These are phyloP conservation scores for Xylaria hypoxylon DNA, from an alignment of 2,329 filamentous ascomycete genomes.

Conservation along the genomic window DNA sequence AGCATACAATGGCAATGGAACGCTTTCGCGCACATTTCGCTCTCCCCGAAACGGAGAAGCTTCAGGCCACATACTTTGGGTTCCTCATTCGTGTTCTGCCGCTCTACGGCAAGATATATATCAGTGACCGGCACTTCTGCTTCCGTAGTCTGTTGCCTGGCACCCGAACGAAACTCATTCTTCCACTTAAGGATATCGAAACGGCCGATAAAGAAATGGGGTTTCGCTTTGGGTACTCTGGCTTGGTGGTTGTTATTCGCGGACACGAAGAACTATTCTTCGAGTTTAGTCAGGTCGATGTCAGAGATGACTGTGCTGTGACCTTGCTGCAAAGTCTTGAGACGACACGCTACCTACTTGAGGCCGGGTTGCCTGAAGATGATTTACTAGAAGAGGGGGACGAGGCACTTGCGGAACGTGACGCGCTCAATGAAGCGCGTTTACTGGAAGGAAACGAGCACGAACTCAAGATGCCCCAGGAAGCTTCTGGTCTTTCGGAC, in stretches of 20 bases:
- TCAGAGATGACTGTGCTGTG: conserved; percentile 88
- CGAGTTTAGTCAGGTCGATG: conserved; percentile 82
- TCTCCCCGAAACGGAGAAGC: conserved; percentile 82
- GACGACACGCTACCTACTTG: conserved; percentile 74
- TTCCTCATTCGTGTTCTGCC: conserved; percentile 90
- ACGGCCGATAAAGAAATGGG: conserved; percentile 96
- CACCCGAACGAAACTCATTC: conserved; percentile 89
- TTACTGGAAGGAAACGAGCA: conserved; percentile 63
- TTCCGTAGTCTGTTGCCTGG: conserved; percentile 92
- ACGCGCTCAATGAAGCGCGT: conserved; percentile 81
- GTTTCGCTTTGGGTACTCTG: conserved; percentile 90
- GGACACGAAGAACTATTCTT: conserved; percentile 98
- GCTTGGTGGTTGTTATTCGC: conserved; percentile 90
- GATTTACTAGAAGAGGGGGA: conserved; percentile 78
- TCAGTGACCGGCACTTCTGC: conserved; percentile 88
- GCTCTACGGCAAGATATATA: conserved; percentile 95
- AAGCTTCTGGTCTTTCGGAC: conserved; percentile 62
- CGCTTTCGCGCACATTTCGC: conserved; percentile 92
- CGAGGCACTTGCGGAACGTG: conserved; percentile 81
- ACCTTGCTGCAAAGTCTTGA: conserved; percentile 83
- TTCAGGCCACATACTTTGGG: conserved; percentile 92
- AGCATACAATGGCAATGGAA: conserved; percentile 75
- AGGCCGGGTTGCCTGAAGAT: conserved; percentile 74
- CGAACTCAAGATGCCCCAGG: conserved; percentile 62
- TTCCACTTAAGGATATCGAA: conserved; percentile 91